These are phyloP conservation scores for Scedosporium boydii DNA, from an alignment of 2,329 filamentous ascomycete species.

Conservation along the genomic window DNA sequence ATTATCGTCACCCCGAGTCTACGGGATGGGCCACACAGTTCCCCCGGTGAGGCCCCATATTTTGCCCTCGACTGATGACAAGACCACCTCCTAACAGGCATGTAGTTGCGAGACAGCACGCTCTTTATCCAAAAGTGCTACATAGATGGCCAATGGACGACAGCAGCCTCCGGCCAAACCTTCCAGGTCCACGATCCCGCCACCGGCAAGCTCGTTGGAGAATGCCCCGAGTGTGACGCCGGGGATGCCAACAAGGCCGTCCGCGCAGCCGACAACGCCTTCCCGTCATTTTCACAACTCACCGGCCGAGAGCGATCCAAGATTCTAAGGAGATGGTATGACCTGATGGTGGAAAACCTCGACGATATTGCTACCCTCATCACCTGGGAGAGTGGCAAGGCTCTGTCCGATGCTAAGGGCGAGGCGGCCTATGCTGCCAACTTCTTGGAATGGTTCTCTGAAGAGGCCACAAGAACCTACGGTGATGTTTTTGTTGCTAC, in stretches of 20 bases:
- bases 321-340: constrained; percentile 71
- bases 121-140: too few relatives aligned
- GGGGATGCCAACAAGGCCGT: constrained; percentile 76
- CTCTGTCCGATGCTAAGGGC: constrained; percentile 47
- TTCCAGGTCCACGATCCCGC: constrained; percentile 71
- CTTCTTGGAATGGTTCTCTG: constrained; percentile 57
- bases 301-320: constrained; percentile 67
- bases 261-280: constrained; percentile 67
- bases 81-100: too few relatives aligned
- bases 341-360: constrained; percentile 66
- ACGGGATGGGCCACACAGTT: too few relatives aligned
- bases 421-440: constrained; percentile 49
- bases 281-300: constrained; percentile 58
- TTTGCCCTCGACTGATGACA: too few relatives aligned
- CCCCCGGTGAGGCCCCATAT: too few relatives aligned
- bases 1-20: too few relatives aligned
- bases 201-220: constrained; percentile 70
- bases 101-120: too few relatives aligned
- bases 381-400: constrained; percentile 83
- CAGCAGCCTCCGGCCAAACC: too few relatives aligned
- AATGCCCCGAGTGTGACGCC: constrained; percentile 72
- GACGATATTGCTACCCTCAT: constrained; percentile 76
- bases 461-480: constrained; percentile 46
- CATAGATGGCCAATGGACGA: too few relatives aligned
- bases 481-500: constrained; percentile 42